Conservation (phyloP, 2,329 filamentous ascomycete genomes). For the Cordyceps cicadae region DNA sequence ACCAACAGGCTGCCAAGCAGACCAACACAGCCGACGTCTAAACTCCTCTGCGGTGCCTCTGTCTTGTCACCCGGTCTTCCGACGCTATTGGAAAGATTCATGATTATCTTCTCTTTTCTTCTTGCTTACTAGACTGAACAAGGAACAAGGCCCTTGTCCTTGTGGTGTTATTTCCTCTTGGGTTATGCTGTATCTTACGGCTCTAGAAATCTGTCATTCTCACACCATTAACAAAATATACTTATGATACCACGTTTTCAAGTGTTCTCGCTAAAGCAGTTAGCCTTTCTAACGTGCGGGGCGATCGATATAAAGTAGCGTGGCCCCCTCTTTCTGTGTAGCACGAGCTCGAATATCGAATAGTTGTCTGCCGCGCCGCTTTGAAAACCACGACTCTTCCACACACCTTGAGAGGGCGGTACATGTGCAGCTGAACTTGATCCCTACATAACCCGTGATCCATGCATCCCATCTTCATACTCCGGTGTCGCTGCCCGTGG, state of each 20-base stretch:
- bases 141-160: neutral
- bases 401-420: neutral
- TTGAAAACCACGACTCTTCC: neutral
- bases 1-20: conserved; percentile 30
- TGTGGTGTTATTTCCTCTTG: neutral
- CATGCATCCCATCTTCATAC: neutral
- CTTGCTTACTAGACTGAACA: neutral
- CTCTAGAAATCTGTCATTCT: neutral
- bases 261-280: neutral
- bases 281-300: neutral
- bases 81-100: neutral
- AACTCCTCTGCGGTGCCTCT: neutral
- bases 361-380: neutral
- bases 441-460: neutral
- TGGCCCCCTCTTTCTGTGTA: neutral
- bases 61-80: neutral
- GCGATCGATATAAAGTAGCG: neutral
- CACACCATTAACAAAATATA: neutral
- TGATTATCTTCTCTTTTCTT: neutral
- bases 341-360: too few species aligned
- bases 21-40: conserved; percentile 21
- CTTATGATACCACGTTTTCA: conserved; percentile 5
- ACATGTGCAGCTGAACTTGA: neutral
- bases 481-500: neutral
- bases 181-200: neutral